Percentiles rank a stretch among this genome's conserved stretches.
These are phyloP conservation scores for Termitomyces titanicus DNA, from an alignment of 768 basidiomycete genomes.

Conservation along the genomic window DNA sequence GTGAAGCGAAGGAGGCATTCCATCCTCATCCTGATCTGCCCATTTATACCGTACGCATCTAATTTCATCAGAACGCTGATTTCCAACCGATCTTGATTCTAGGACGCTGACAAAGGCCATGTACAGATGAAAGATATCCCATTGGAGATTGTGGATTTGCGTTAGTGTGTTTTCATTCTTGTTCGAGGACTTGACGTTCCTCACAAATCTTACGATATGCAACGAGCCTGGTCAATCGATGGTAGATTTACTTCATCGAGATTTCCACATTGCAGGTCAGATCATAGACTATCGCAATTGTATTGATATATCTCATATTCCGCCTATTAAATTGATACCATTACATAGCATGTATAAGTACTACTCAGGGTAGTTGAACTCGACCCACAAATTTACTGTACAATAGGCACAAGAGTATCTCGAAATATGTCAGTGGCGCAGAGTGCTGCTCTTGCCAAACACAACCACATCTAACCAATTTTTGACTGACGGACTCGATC, in stretches of 20 bases:
- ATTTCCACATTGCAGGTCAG: not conserved
- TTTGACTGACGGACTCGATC: not conserved
- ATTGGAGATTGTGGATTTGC: conserved; percentile 83
- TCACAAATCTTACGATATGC: not conserved
- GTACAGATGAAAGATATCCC: conserved; percentile 71
- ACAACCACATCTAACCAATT: not conserved
- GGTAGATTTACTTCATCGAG: not conserved
- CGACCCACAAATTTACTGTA: too few species aligned
- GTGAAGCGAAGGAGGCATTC: conserved; percentile 71
- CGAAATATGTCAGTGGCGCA: too few species aligned
- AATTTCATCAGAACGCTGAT: not conserved
- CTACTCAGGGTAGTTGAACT: too few species aligned
- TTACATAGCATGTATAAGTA: not conserved
- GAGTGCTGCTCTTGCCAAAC: not conserved
- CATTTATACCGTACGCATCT: conserved; percentile 74
- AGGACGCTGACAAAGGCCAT: conserved; percentile 87
- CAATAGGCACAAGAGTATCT: too few species aligned
- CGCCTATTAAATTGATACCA: not conserved
- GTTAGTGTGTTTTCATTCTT: conserved; percentile 20
- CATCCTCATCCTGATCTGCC: conserved; percentile 83
- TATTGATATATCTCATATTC: not conserved
- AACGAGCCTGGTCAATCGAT: not conserved
- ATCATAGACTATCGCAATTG: not conserved
- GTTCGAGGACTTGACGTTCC: not conserved
- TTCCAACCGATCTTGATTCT: conserved; percentile 1